Percentiles rank a stretch among this genome's conserved stretches.
phyloP scores from a whole-genome alignment of 179 eudicot species.

The Gypsophila paniculata region DNA sequence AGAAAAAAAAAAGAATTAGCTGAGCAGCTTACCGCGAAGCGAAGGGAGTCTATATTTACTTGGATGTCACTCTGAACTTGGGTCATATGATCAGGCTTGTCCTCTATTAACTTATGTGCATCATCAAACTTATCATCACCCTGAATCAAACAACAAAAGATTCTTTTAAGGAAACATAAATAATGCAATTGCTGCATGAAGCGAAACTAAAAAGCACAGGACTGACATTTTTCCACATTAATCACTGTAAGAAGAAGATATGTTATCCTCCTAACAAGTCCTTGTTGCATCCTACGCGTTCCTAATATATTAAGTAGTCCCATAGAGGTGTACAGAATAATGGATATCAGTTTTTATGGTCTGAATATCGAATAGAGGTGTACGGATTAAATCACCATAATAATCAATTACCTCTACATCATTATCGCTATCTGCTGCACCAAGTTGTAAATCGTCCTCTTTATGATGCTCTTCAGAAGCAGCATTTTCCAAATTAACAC shows the following conservation, averaged over 20 bases:
- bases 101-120: slow-evolving; percentile 17
- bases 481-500: slow-evolving; percentile 24
- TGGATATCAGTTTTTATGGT: background rate
- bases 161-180: background rate
- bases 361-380: background rate
- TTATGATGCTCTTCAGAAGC: slow-evolving; percentile 26
- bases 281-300: background rate
- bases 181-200: background rate
- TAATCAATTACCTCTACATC: slow-evolving; percentile 29
- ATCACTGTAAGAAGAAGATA: background rate
- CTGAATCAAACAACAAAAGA: slow-evolving; percentile 21
- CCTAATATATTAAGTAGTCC: background rate
- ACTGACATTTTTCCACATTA: background rate
- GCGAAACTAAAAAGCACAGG: slow-evolving; percentile 1
- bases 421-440: slow-evolving; percentile 24
- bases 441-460: slow-evolving; percentile 16
- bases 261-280: background rate
- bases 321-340: no score
- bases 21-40: slow-evolving; percentile 63
- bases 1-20: background rate
- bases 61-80: slow-evolving; percentile 36
- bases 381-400: slow-evolving; percentile 1
- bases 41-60: slow-evolving; percentile 41
- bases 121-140: slow-evolving; percentile 22
- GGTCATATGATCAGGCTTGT: slow-evolving; percentile 25